Evolutionary conservation across 345 rosid species (phyloP), one percentile per base, ranked within the genome.

Genomic region (Citrus trifoliata): DNA sequence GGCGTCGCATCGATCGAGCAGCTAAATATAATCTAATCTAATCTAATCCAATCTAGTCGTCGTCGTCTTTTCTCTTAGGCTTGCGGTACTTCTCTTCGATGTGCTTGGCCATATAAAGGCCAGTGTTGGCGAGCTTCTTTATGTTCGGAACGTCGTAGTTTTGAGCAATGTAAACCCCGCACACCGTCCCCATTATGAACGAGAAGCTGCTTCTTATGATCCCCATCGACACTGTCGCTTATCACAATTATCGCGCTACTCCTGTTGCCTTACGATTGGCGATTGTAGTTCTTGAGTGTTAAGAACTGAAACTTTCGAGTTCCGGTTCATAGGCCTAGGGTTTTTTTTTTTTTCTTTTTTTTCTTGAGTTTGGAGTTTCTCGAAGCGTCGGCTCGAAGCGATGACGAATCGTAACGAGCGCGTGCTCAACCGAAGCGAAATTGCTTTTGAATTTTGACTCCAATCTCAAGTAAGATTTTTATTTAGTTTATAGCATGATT

Each of bases 121-220:
- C 90, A 19, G 84, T 76, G 85, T 78, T 56, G 18, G 80, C 85
- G 30, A 93, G 82, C 84, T 81, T 83, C 85, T 81, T 95, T 87
- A 95, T 86, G 88, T 91, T 93, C 24, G 97, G 97, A 56, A 95
- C 95, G 83, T 86, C 65, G 89, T 95, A 95, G 86, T 93, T 95
- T 83, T 95, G 97, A 65, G 97, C 97, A 56, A 93, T 48, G 88
- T 90, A 95, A 82, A 95, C 82, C 67, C 98, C 95, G 28, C 87
- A 86, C 7, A 82, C 83, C 51, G 93, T 90, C 67, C 97, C 98
- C 51, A 74, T 51, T 6, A 93, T 62, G 84, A 95, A 88, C 32
- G 91, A 76, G 85, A 93, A 89, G 77, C 90, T 76, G 86, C 91
- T 91, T 80, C 75, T 82, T 71, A 93, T 83, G 73, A 95, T 85